phyloP scores from a whole-genome alignment of 2,329 filamentous ascomycete genomes.

The Aspergillus unguis region DNA sequence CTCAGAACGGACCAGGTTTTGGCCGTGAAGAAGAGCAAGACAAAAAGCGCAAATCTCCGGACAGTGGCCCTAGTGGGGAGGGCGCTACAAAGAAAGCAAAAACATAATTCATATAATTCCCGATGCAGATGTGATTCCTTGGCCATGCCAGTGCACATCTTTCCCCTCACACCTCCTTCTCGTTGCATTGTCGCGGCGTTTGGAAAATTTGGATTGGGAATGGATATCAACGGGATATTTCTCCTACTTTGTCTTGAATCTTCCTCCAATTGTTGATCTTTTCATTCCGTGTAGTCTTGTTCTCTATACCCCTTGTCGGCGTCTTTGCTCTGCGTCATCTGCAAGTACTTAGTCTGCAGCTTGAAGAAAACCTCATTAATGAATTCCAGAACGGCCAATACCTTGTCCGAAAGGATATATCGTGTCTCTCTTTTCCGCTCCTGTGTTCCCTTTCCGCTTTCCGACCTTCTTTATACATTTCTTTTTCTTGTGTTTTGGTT shows the following conservation, averaged over 20 bases:
- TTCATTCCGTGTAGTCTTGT: conserved; percentile 3
- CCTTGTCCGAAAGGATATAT: background rate
- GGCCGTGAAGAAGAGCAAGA: conserved; percentile 42
- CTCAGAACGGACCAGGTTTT: conserved; percentile 40
- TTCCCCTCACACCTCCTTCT: conserved; percentile 7
- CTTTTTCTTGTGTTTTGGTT: background rate
- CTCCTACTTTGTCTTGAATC: background rate
- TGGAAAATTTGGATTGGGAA: conserved; percentile 9
- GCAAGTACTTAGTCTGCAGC: conserved; percentile 1
- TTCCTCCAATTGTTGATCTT: conserved; percentile 13
- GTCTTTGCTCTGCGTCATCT: conserved; percentile 4
- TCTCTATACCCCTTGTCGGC: conserved; percentile 14
- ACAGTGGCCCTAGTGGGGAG: conserved; percentile 33
- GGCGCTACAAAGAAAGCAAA: conserved; percentile 40
- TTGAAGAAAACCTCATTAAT: conserved; percentile 1
- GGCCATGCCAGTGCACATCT: conserved; percentile 7
- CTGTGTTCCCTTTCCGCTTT: background rate
- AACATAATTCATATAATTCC: conserved; percentile 21
- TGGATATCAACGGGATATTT: conserved; percentile 2
- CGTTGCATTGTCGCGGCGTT: conserved; percentile 22
- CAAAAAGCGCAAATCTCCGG: conserved; percentile 45
- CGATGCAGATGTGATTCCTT: background rate
- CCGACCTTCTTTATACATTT: background rate
- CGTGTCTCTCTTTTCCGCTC: background rate
- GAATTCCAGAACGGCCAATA: background rate